Base-by-base conservation (phyloP, 768 basidiomycete genomes). In the Roridomyces roridus region DNA sequence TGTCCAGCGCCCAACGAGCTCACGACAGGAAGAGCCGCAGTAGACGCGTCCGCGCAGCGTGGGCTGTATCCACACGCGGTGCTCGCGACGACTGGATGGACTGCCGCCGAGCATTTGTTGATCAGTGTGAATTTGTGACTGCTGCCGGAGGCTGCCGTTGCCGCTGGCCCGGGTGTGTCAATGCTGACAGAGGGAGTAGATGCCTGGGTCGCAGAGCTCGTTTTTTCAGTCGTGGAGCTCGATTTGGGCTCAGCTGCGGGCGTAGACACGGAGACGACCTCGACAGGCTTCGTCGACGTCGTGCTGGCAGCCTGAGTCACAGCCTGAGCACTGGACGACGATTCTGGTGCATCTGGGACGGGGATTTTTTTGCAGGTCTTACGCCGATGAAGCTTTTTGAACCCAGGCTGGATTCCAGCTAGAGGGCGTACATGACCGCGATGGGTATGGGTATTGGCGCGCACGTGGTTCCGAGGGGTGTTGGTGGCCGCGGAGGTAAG, bases 11-110 rank as follows among this genome's bases (percentile, higher is more conserved):
- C 51, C 1, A 59, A 51, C 0, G 57, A 53, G 17, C 51, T 51
- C 31, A 52, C 35, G 6, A 51, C 48, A 11, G 57, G 57, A 17
- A 50, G 11, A 12, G 51, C 11, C 24, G 46, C 46, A 17, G 57
- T 53, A 6, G 36, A 39, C 8, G 57, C 57, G 42, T 54, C 57
- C 18, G 57, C 34, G 17, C 57, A 59, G 46, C 57, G 57, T 23
- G 57, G 57, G 24, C 51, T 54, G 42, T 59, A 59, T 0, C 57
- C 51, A n/a, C 57, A 59, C n/a, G 57, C 57, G 26, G 57, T 59
- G 24, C 51, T 59, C n/a, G 41, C 51, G n/a, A 59, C 57, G 12
- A 59, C 46, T 0, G 57, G 57, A 21, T 54, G 42, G 31, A 59
- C 57, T 1, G 51, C 51, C 46, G 35, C 53, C n/a, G 57, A 48